Evolutionary conservation across 495 filamentous ascomycete genomes (phyloP), one percentile per base, ranked within the genome.

Genomic region (Aspergillus steynii): DNA sequence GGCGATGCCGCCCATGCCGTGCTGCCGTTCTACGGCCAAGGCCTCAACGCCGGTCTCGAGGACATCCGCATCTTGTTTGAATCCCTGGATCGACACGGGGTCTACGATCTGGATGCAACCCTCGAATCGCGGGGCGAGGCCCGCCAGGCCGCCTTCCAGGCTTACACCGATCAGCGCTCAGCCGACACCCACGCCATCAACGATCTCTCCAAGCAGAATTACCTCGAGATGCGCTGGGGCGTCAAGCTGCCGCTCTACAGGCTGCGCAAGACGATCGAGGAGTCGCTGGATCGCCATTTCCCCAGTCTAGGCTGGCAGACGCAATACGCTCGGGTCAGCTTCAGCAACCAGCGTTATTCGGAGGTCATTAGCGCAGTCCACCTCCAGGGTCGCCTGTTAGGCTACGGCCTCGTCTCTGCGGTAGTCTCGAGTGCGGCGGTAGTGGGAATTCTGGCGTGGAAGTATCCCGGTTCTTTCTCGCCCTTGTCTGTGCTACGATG

Each of bases 1-100:
- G 95, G 95, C 53, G 95, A 99, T 68, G 93, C 95, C 27, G 95
- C 95, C 6, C 96, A 99, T 74, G 96, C 95, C 52, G 97, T 99
- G 85, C 92, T 99, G 0, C 95, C 96, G 1, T 99, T 98, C 79
- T 91, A 95, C 76, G 89, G 90, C 26, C 89, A 98, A 68, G 89
- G 91, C 52, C 90, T 96, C 80, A 93, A 99, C 72, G 85, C 95
- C 25, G 87, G 92, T 2, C 83, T 99, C 58, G 88, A 95, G 72
- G 87, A 96, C 71, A 86, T 95, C 34, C 81, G 87, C n/a, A 83
- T 93, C 47, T 83, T 97, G 10, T 90, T 97, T 68, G 81, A 88
- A 48, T 66, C 82, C 28, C 82, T 94, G 31, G 89, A 94, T 67
- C 79, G 84, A 61, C 82, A 93, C 60, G 80, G 74, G 28, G 75